These are phyloP conservation scores for Trichaptum fuscoviolaceum DNA, from an alignment of 768 basidiomycete genomes.

Conservation along the genomic window DNA sequence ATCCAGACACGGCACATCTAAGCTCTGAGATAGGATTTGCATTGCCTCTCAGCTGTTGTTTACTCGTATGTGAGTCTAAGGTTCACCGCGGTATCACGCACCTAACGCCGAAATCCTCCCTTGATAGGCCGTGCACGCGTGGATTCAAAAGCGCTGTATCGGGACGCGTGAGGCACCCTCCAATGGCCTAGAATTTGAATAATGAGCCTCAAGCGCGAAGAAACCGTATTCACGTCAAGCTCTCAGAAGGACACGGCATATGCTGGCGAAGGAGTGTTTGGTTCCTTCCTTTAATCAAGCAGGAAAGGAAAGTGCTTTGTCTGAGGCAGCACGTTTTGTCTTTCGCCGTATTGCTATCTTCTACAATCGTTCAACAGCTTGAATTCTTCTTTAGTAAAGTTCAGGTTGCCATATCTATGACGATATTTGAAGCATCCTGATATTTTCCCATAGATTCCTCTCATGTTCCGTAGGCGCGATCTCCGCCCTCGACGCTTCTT, in stretches of 20 bases:
- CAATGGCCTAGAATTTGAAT: background rate
- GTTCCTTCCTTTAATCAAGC: no score
- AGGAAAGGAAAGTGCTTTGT: no score
- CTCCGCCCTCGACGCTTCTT: background rate
- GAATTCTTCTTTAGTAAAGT: background rate
- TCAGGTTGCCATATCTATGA: background rate
- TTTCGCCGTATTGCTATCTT: no score
- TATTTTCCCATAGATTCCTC: background rate
- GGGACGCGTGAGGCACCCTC: background rate
- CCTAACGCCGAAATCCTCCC: background rate
- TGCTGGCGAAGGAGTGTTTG: no score
- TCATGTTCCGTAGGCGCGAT: background rate
- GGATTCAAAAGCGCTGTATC: slow-evolving; percentile 48
- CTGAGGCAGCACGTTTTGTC: no score
- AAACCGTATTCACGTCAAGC: background rate
- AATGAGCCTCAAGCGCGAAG: background rate
- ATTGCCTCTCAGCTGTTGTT: background rate
- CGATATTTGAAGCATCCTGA: no score
- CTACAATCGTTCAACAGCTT: background rate
- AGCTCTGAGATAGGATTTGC: background rate
- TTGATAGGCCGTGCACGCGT: slow-evolving; percentile 38
- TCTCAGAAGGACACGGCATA: background rate
- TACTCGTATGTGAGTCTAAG: background rate
- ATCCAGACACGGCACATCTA: background rate
- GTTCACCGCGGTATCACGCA: background rate